phyloP scores from a whole-genome alignment of 1,284 basidiomycete genomes.

The Erythrobasidium hasegawianum region DNA sequence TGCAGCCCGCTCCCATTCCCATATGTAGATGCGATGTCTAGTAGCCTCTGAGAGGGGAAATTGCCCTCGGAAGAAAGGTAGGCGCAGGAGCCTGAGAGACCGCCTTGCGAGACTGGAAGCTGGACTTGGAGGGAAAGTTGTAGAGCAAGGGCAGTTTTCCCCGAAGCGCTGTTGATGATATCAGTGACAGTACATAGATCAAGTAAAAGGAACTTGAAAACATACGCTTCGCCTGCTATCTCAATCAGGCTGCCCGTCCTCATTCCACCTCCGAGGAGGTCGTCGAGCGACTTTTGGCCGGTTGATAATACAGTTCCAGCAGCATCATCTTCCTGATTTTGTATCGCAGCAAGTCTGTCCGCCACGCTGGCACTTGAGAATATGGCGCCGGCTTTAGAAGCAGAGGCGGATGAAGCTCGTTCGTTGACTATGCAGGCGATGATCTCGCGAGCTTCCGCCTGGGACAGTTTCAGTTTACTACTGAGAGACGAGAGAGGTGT shows the following conservation, averaged over 20 bases:
- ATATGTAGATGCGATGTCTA: slow-evolving; percentile 18
- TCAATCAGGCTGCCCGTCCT: slow-evolving; percentile 32
- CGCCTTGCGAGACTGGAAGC: slow-evolving; percentile 18
- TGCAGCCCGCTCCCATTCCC: slow-evolving; percentile 1
- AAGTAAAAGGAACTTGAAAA: not conserved
- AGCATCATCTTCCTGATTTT: not conserved
- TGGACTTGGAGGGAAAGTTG: slow-evolving; percentile 35
- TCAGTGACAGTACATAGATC: not conserved
- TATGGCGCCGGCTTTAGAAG: not conserved
- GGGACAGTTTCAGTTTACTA: slow-evolving; percentile 21
- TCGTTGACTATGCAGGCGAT: slow-evolving; percentile 11
- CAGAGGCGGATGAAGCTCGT: not conserved
- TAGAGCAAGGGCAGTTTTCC: slow-evolving; percentile 33
- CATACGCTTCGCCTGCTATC: slow-evolving; percentile 35
- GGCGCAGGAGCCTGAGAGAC: slow-evolving; percentile 25
- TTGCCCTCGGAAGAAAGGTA: slow-evolving; percentile 35
- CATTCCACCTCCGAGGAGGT: slow-evolving; percentile 28
- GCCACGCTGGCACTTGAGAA: not conserved
- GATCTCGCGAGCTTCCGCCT: slow-evolving; percentile 10
- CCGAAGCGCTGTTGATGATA: slow-evolving; percentile 16
- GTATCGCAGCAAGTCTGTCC: slow-evolving; percentile 1
- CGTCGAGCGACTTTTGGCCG: slow-evolving; percentile 13
- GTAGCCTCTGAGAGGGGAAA: slow-evolving; percentile 27
- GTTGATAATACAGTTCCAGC: not conserved
- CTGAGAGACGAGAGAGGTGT: slow-evolving; percentile 14